phyloP scores from a whole-genome alignment of 2,329 filamentous ascomycete species.

The Aspergillus phoenicis region DNA sequence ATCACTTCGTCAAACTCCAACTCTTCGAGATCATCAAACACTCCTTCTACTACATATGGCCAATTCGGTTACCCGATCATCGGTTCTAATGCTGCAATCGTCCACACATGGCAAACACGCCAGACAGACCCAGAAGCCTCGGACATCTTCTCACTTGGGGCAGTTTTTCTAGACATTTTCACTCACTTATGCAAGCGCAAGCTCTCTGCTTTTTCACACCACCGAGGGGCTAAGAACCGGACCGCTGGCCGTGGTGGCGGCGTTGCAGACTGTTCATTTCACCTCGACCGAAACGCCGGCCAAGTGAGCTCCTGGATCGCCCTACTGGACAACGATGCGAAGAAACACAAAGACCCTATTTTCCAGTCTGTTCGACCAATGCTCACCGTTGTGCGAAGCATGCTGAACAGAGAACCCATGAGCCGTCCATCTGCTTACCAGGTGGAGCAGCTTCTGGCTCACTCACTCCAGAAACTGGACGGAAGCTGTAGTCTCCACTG shows the following conservation, averaged over 20 bases:
- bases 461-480: conserved; percentile 15
- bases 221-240: conserved; percentile 57
- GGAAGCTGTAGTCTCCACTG: conserved; percentile 18
- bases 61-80: conserved; percentile 36
- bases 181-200: conserved; percentile 62
- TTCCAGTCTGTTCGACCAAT: conserved; percentile 44
- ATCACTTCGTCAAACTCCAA: conserved; percentile 31
- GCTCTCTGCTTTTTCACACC: conserved; percentile 57
- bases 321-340: conserved; percentile 51
- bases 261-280: conserved; percentile 60
- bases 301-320: conserved; percentile 61
- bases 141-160: conserved; percentile 63
- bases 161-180: conserved; percentile 61
- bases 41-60: conserved; percentile 17
- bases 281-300: conserved; percentile 53
- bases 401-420: conserved; percentile 39
- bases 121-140: conserved; percentile 42
- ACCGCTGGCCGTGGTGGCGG: conserved; percentile 51
- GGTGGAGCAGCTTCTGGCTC: conserved; percentile 29
- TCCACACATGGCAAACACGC: conserved; percentile 44
- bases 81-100: conserved; percentile 32
- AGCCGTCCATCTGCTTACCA: conserved; percentile 35
- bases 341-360: conserved; percentile 43
- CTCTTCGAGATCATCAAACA: conserved; percentile 27
- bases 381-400: conserved; percentile 40